Base-by-base conservation (phyloP, 768 basidiomycete genomes). In the Tricholoma sp. region DNA sequence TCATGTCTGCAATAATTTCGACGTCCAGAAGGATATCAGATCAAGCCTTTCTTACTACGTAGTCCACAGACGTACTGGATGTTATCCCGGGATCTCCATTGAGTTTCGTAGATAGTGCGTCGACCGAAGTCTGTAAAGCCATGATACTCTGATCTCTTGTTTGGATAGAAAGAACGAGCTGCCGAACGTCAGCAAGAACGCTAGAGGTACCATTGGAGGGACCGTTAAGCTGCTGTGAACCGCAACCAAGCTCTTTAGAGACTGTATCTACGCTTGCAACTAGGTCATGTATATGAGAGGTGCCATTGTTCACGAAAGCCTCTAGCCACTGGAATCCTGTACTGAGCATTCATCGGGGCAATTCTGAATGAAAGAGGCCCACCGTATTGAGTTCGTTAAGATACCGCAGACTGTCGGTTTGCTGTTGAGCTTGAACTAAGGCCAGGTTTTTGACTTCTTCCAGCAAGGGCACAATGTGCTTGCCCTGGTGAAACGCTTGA, bases 371-470 rank as follows among this genome's bases (percentile, higher is more conserved):
- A 5, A 32, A 18, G 5, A 16, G 24, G 68, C 81, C 57, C 59
- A 86, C 89, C 56, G 76, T 74, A 64, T 91, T 91, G 35, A 91
- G 76, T 64, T 91, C 88, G 60, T 88, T 87, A 32, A 92, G 78
- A 67, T 91, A 91, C 19, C 89, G 81, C 58, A 86, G 83, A 59
- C 82, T 88, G 61, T 91, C 90, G 5, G 79, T 77, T 65, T 90
- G 88, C 64, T 88, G 86, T 54, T 83, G 80, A n/a, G 75, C 66
- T 61, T 82, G 79, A 6, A 79, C 57, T 3, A 69, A 73, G 24
- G 78, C 79, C 59, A 82, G 79, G 18, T 68, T 73, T 57, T 76
- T 72, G 9, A 81, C 82, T 22, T 74, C 71, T 53, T 74, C 74
- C 18, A 88, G 64, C n/a, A 82, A 65, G 12, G 64, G 66, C 43